A percentile compares a stretch with the other conserved stretches of the same genome.
These are phyloP conservation scores for Echites panduratus DNA, from an alignment of 257 asterid species.

Conservation along the genomic window DNA sequence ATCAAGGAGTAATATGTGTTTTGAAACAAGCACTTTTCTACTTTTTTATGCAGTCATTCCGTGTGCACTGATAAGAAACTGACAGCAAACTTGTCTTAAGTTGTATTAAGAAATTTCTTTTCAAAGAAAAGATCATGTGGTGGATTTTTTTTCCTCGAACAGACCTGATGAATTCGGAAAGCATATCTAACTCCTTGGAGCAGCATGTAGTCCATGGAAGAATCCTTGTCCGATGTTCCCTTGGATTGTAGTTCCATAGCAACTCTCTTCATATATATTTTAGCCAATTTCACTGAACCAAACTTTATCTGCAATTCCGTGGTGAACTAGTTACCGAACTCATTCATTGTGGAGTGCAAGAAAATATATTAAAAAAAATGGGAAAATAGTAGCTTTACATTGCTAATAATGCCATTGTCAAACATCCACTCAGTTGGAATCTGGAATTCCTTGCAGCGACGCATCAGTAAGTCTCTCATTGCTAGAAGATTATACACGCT, in stretches of 20 bases:
- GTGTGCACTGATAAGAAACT: not conserved
- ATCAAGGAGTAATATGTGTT: not conserved
- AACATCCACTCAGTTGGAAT: conserved; percentile 89
- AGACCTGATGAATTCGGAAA: conserved; percentile 90
- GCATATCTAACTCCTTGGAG: conserved; percentile 96
- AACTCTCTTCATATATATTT: conserved; percentile 83
- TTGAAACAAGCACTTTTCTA: not conserved
- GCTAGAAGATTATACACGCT: conserved; percentile 61
- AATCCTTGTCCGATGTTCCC: conserved; percentile 71
- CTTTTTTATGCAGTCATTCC: not conserved
- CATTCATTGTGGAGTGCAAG: no score
- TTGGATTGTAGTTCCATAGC: conserved; percentile 76
- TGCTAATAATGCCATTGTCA: conserved; percentile 75
- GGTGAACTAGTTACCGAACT: no score
- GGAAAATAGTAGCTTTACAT: conserved; percentile 37
- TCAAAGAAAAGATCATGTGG: not conserved
- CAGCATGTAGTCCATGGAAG: conserved; percentile 79
- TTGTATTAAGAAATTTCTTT: not conserved
- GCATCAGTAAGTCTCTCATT: conserved; percentile 63
- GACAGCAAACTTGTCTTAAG: not conserved
- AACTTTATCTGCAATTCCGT: conserved; percentile 73
- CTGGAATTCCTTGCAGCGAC: conserved; percentile 66
- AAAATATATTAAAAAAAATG: no score
- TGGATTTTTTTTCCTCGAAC: conserved; percentile 11
- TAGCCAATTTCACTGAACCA: conserved; percentile 77